phyloP scores from a whole-genome alignment of 805 yeast genomes.

The Metschnikowia noctiluminum region DNA sequence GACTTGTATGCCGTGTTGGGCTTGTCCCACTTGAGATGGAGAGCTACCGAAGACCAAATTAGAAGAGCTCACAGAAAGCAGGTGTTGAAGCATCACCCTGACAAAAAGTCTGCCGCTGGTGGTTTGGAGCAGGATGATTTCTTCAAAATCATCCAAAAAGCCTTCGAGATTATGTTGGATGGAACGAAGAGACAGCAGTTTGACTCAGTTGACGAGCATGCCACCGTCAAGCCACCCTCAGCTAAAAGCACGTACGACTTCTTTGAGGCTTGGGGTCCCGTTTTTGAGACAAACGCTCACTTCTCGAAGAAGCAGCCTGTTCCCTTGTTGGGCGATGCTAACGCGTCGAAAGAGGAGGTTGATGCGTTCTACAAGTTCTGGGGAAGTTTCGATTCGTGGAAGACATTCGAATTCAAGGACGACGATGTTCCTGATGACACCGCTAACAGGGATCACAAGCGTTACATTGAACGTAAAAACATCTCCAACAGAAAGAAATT shows the following conservation, averaged over 20 bases:
- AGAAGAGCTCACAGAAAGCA: conserved; percentile 96
- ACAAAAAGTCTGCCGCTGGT: conserved; percentile 91
- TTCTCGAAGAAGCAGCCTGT: conserved; percentile 91
- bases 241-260: conserved; percentile 70
- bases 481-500: conserved; percentile 94
- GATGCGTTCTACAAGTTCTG: conserved; percentile 89
- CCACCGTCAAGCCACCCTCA: conserved; percentile 79
- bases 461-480: conserved; percentile 97
- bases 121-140: conserved; percentile 91
- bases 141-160: conserved; percentile 97
- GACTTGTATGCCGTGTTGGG: conserved; percentile 97
- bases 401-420: conserved; percentile 94
- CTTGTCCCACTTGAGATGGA: conserved; percentile 83
- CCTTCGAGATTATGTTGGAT: conserved; percentile 86
- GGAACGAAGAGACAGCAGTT: conserved; percentile 84
- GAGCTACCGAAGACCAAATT: conserved; percentile 88
- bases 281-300: conserved; percentile 85
- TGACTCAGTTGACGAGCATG: conserved; percentile 90
- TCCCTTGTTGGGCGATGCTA: conserved; percentile 70
- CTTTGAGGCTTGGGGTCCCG: conserved; percentile 89
- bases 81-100: conserved; percentile 97
- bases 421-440: conserved; percentile 99
- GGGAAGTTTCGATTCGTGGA: conserved; percentile 96
- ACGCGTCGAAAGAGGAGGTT: conserved; percentile 73
- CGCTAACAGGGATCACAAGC: conserved; percentile 98